Evolutionary conservation across 805 yeast genomes (phyloP), one percentile per base, ranked within the genome.

Genomic region (Vanderwaltozyma verrucispora): DNA sequence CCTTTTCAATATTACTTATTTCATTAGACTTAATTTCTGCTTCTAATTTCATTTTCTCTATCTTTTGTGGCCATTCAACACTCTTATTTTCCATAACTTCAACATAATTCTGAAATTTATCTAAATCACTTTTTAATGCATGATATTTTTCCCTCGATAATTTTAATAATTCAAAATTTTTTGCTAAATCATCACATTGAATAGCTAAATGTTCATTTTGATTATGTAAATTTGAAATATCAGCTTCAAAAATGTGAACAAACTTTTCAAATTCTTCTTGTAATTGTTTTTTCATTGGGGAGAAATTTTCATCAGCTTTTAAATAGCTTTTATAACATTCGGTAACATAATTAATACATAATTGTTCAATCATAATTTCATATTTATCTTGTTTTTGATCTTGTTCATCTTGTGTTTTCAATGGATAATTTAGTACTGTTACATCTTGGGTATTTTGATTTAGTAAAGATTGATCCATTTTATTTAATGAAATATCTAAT

Each of bases 41-140:
- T 33, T 83, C 92, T 6, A 54, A 57, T 24, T 67, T 64, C 41
- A 82, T 70, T 45, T 74, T 74, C n/a, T 67, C 63, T 34, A 85
- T 53, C 31, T 75, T 71, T 14, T 58, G 46, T 2, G 71, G 66
- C 92, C 95, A 82, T 52, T 75, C 77, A 12, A 55, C 46, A 46
- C 77, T 79, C 42, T 84, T 67, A n/a, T 64, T 63, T 47, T 76
- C 73, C 74, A 82, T 77, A 7, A 74, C 67, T 31, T 74, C 74
- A 37, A 82, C 75, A 51, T 80, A 84, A n/a, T 76, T 79, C 48
- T 73, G 70, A 50, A 84, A 81, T 56, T 81, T 80, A 31, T 64
- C 63, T 30, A 80, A 65, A 56, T 86, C 95, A 43, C 74, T 73
- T 45, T 79, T 81, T 38, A 86, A 62, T 1, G 85, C 82, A 42